Evolutionary conservation across 148 eudicot genomes (phyloP), one percentile per base, ranked within the genome.

Genomic region (Spergularia marina): DNA sequence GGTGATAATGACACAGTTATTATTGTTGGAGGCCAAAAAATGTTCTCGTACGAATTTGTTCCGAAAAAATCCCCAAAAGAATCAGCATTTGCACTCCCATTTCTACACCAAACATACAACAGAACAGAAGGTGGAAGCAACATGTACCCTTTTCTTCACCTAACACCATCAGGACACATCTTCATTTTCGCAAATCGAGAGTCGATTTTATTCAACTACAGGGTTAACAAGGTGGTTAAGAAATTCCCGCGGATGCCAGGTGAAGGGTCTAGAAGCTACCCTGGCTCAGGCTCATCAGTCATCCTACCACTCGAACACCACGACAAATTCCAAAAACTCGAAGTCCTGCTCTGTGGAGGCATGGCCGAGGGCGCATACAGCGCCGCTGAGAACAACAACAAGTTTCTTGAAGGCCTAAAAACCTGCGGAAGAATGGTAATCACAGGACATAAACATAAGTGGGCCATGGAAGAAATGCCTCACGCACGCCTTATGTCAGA

Each of bases 331-430:
- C 53, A 61, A 15, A 83, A 73, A 64, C 85, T 78, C 4, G 94
- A 88, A 36, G 88, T 88, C 62, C 82, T 90, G 94, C 77, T 90
- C 8, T 90, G 94, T 58, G 94, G 94, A 0, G 94, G 94, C 7
- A 84, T 85, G 10, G 82, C 86, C 9, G 64, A 64, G 2, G 94
- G 87, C 0, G 88, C 91, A 1, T 80, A 47, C 25, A 21, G 63
- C 10, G 84, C 85, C 0, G 86, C 94, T 5, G 56, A 21, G 52
- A 36, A 54, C 12, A 41, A 56, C 2, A 83, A 83, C 12, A 75
- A 15, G 56, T 83, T 72, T 77, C 41, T 86, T 62, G 70, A 68
- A 10, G 90, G 83, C 1, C 53, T 75, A 59, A 84, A 69, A 3
- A 55, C 85, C 5, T 89, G 92, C 25, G 92, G 92, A 7, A 86